Evolutionary conservation across 2,329 filamentous ascomycete species (phyloP), one percentile per base, ranked within the genome.

Genomic region (Ceratocystis diversiconidia): DNA sequence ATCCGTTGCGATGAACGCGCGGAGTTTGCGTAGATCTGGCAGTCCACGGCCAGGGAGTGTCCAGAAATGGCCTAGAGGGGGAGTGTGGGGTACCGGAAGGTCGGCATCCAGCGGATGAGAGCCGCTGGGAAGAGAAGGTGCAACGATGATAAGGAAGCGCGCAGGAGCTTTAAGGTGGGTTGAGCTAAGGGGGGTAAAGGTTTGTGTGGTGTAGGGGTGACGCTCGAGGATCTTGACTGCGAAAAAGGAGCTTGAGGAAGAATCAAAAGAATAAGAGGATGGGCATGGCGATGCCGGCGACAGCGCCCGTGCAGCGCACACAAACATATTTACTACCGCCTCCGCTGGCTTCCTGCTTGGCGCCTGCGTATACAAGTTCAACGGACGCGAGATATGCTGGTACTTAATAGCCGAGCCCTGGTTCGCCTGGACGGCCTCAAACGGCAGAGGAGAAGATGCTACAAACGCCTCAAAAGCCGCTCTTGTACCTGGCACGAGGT

Each of bases 181-280:
- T 60, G 73, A 72, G n/a, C 76, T 76, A 62, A 96, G 78, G 0
- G 94, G 94, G 55, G 89, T 82, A 75, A 99, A 97, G 0, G 91
- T 96, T 77, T 99, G 94, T 1, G 89, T 89, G 1, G 94, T 97
- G 75, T 86, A 97, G 0, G 94, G 92, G 75, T 99, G 94, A 48
- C 94, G 82, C 75, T 99, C 94, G 36, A 97, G 82, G 66, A 96
- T 83, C 22, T 76, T 76, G 64, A 96, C 72, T 25, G 70, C 78
- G 73, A 96, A 89, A 3, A 81, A 68, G 1, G 71, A 67, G 62
- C 59, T 59, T 28, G 43, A 63, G 41, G 32, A 63, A 22, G 60
- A 17, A 19, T 67, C 59, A 25, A 63, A 44, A 1, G 62, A 4
- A 8, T 65, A 46, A 12, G 67, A 62, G 8, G 59, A 5, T 1